Base-by-base conservation (phyloP, 2,329 filamentous ascomycete species). In the Paraphaeosphaeria sporulosa region DNA sequence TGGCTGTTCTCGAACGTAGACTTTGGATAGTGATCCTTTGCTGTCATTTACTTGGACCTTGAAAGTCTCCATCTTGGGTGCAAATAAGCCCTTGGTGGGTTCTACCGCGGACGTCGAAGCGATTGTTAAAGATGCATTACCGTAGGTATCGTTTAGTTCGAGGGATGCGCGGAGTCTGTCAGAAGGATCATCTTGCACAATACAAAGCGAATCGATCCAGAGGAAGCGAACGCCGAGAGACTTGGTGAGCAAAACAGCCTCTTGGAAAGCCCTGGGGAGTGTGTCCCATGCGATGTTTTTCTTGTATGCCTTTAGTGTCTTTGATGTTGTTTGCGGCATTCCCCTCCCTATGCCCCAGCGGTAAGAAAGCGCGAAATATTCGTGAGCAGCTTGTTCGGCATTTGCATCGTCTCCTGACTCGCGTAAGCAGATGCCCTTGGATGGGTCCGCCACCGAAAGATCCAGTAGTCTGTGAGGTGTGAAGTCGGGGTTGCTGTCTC, bases 191-290 rank as follows among this genome's bases (percentile, higher is more conserved):
- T 76, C 72, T 57, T 77, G 74, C 13, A 75, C 32, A 0, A 77
- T 64, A 58, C 74, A 77, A 12, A 77, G 57, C 4, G 70, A 64
- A 57, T 79, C 77, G 38, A 78, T 73, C 70, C 75, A 79, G 0
- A 79, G 62, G 62, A 71, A 78, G 6, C 71, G 70, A 44, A 78
- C 67, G 3, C 74, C 74, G n/a, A 78, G 65, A 32, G 72, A 68
- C 36, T 72, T 66, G 2, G 76, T 76, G n/a, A 77, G 64, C 7
- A 71, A 56, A 7, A 78, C 60, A 8, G 75, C 75, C 52, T 79
- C 72, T 61, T 77, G 76, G 38, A 77, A 73, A 3, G 73, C 70
- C 52, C 62, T 71, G 15, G 76, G 75, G 25, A 76, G 55, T 3
- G 61, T 58, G 13, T 68, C 60, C 72, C 71, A 76, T 15, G 68